Base-by-base conservation (phyloP, 345 rosid genomes). In the Microthlaspi erraticum region DNA sequence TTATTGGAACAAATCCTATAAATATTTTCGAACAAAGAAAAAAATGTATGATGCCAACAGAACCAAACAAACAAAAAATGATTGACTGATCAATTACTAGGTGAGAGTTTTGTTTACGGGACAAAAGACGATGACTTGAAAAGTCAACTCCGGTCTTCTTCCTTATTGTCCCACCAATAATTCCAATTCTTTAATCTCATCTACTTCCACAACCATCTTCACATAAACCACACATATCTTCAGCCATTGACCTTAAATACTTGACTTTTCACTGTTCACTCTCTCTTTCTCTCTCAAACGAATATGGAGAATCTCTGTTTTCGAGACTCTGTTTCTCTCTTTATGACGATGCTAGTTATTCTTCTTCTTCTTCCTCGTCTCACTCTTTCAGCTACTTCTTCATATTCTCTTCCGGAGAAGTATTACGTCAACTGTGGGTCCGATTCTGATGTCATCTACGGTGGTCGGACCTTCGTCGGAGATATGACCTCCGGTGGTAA, bases 361-460 rank as follows among this genome's bases (percentile, higher is more conserved):
- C 2, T 20, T 20, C 8, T 48, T 63, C 76, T 75, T 33, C 58
- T 81, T 48, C 70, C 79, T 66, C 36, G 12, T 16, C 66, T 65
- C 41, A 50, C 33, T 1, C 36, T 76, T 23, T 64, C 61, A 16
- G 50, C 45, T 23, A 50, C 77, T 44, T 54, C 78, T 31, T 49
- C 18, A 16, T 79, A 81, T 56, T 51, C 77, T 60, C 80, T 10
- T 29, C 85, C 85, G 0, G 72, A 61, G 5, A 59, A 73, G 76
- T 83, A 68, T 66, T 84, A 81, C 84, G 34, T 86, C 79, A 84
- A 79, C 76, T 86, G 87, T 63, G 88, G 93, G 1, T 86, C 87
- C 18, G 39, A 69, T 20, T 37, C 56, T 34, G 6, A 23, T 43
- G 38, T 56, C 5, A 36, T 11, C 3, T 29, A 55, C 12, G 18